Evolutionary conservation across 805 yeast genomes (phyloP).

Genomic region (Candida namnaoensis): DNA sequence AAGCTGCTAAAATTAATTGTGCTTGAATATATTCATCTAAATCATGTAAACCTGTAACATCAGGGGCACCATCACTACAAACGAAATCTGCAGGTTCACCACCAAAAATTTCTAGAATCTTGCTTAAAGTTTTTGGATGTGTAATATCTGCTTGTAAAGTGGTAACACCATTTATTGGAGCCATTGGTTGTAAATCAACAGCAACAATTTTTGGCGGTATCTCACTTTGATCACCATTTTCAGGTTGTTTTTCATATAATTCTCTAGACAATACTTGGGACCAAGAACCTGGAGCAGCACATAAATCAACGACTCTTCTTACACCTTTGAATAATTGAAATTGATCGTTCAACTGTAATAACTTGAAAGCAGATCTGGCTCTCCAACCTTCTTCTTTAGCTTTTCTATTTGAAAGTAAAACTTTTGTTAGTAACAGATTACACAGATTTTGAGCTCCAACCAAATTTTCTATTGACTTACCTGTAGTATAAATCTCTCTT

Average conservation of each 20-base stretch:
- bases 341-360: slow-evolving; percentile 84
- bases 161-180: slow-evolving; percentile 87
- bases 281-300: slow-evolving; percentile 99
- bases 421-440: neutral
- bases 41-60: slow-evolving; percentile 95
- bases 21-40: slow-evolving; percentile 96
- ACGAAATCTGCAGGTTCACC: slow-evolving; percentile 94
- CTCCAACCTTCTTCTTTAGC: slow-evolving; percentile 99
- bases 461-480: slow-evolving; percentile 10
- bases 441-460: neutral
- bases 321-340: slow-evolving; percentile 69
- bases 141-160: slow-evolving; percentile 96
- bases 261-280: slow-evolving; percentile 84
- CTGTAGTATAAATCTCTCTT: slow-evolving; percentile 82
- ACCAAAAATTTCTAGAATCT: slow-evolving; percentile 73
- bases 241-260: slow-evolving; percentile 34
- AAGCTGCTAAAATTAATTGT: slow-evolving; percentile 82
- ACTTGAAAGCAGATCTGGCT: slow-evolving; percentile 93
- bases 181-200: slow-evolving; percentile 96
- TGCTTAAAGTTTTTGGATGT: slow-evolving; percentile 79
- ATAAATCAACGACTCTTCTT: slow-evolving; percentile 83
- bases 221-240: slow-evolving; percentile 17
- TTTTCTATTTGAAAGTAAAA: slow-evolving; percentile 33
- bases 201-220: slow-evolving; percentile 70
- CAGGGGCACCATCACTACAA: slow-evolving; percentile 98